Evolutionary conservation across 2,329 filamentous ascomycete genomes (phyloP), one percentile per base, ranked within the genome.

Genomic region (Aphanocladium album): DNA sequence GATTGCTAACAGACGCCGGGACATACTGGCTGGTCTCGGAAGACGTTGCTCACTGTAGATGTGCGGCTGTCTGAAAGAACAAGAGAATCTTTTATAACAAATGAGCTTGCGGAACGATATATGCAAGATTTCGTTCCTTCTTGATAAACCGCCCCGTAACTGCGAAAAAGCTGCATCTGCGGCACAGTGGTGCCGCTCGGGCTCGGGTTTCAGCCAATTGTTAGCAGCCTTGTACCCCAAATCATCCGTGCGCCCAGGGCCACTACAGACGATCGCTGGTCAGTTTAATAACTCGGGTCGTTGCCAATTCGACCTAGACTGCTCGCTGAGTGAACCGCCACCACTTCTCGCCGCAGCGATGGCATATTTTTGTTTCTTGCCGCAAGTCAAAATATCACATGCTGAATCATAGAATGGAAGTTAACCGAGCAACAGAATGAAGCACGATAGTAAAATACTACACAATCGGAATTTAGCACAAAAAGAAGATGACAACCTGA

Each of bases 231-330:
- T 51, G n/a, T 51, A 58, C 56, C 35, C 56, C 56, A 51, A 58
- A 58, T 58, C 56, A 33, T 58, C 56, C 25, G 37, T 43, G 56
- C n/a, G 56, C 21, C 35, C 19, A 50, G 37, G 46, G 46, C 27
- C 46, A 58, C 56, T 41, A 58, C 56, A 35, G 56, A 58, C 46
- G 56, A 58, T 51, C 46, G 45, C 33, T 33, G 25, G n/a, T n/a
- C 21, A 45, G 45, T 21, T 21, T 57, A 33, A 21, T n/a, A n/a
- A n/a, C 46, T 21, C 55, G 45, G 45, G 55, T 41, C 55, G 55
- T 50, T 57, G 33, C 45, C 55, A 25, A 41, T 49, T 9, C 17
- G n/a, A n/a, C n/a, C n/a, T n/a, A n/a, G n/a, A n/a, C n/a, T n/a
- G n/a, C n/a, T n/a, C n/a, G n/a, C n/a, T n/a, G n/a, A n/a, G n/a